A percentile compares a stretch with the other conserved stretches of the same genome.
Conservation (phyloP, 176 grass and related monocot genomes). For the Musa itinerans region DNA sequence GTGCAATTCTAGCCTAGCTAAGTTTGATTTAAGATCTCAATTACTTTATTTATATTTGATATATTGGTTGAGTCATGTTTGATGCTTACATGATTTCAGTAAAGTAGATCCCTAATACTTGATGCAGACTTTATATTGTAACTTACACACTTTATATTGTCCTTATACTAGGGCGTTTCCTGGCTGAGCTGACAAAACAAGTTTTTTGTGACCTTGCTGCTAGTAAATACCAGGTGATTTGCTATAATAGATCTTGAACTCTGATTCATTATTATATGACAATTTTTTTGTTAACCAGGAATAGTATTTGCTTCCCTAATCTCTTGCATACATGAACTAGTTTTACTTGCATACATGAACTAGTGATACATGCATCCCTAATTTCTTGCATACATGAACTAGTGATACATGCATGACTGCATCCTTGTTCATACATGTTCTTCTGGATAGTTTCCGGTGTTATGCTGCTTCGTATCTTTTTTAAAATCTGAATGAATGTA, state of each 20-base stretch:
- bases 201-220: conserved; percentile 86
- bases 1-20: background rate
- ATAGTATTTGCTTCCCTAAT: too few relatives aligned
- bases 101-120: background rate
- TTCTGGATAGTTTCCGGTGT: too few relatives aligned
- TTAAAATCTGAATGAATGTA: too few relatives aligned
- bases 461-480: too few relatives aligned
- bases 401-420: too few relatives aligned
- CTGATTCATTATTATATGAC: background rate
- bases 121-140: background rate
- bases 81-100: background rate
- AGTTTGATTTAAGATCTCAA: background rate
- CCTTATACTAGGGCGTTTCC: conserved; percentile 51
- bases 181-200: conserved; percentile 85
- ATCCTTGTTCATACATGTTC: too few relatives aligned
- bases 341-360: too few relatives aligned
- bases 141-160: background rate
- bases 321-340: too few relatives aligned
- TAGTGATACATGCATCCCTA: too few relatives aligned
- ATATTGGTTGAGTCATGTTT: background rate
- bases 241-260: background rate
- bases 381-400: too few relatives aligned
- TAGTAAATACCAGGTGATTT: conserved; percentile 88
- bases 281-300: too few relatives aligned
- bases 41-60: background rate